Evolutionary conservation across 1,284 basidiomycete genomes (phyloP).

Genomic region (Phylloboletellus chloephorus): DNA sequence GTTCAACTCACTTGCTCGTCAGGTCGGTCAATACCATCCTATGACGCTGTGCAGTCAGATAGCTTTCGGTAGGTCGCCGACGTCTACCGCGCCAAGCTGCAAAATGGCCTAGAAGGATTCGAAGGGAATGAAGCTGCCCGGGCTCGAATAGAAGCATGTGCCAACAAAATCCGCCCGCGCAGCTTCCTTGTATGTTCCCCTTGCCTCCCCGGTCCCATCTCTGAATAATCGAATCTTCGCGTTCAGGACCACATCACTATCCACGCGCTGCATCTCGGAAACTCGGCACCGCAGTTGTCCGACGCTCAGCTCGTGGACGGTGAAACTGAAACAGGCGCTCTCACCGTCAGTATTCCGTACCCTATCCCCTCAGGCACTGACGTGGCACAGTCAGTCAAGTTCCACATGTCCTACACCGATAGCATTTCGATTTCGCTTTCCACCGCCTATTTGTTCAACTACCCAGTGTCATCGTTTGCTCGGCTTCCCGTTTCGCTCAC

Average conservation of each 20-base stretch:
- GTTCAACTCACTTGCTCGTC: constrained; percentile 65
- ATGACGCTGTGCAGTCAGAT: constrained; percentile 3
- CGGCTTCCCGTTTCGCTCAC: constrained; percentile 75
- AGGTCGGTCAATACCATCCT: constrained; percentile 40
- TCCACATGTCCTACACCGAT: constrained; percentile 67
- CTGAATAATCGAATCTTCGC: constrained; percentile 6
- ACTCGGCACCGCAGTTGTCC: constrained; percentile 59
- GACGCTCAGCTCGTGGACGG: constrained; percentile 46
- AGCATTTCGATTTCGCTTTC: constrained; percentile 70
- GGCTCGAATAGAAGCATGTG: constrained; percentile 61
- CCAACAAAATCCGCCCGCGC: constrained; percentile 62
- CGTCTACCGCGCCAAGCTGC: constrained; percentile 67
- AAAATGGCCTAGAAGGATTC: constrained; percentile 51
- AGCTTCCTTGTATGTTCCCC: constrained; percentile 54
- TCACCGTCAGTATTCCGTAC: constrained; percentile 18
- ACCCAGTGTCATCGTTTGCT: constrained; percentile 73
- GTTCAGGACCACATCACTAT: constrained; percentile 70
- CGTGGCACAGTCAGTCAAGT: constrained; percentile 38
- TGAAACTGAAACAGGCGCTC: constrained; percentile 9
- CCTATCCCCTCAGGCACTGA: constrained; percentile 9
- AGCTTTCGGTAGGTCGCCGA: constrained; percentile 48
- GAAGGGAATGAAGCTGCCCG: constrained; percentile 72
- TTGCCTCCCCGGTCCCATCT: not conserved
- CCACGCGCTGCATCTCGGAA: constrained; percentile 68
- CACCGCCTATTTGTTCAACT: constrained; percentile 78